These are phyloP conservation scores for Rutstroemia sp. DNA, from an alignment of 2,329 filamentous ascomycete genomes.

Conservation along the genomic window DNA sequence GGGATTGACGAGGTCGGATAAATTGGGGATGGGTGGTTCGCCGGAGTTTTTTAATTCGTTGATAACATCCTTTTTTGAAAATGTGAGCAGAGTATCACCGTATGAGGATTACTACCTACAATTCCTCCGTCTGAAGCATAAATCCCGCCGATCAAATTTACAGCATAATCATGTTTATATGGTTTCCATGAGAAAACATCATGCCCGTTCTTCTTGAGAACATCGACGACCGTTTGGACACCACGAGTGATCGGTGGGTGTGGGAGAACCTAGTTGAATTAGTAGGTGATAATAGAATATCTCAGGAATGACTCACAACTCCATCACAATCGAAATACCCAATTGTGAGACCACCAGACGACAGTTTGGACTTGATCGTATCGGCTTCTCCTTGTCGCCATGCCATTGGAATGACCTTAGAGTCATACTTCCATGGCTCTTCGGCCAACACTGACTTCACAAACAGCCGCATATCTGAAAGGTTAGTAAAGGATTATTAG, in stretches of 20 bases:
- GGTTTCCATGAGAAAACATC: slow-evolving; percentile 37
- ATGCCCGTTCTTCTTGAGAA: slow-evolving; percentile 45
- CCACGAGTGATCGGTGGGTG: slow-evolving; percentile 52
- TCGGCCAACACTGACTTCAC: slow-evolving; percentile 29
- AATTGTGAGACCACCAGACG: slow-evolving; percentile 31
- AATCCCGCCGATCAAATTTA: slow-evolving; percentile 20
- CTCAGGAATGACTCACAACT: slow-evolving; percentile 18
- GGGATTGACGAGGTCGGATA: slow-evolving; percentile 18
- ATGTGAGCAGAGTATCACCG: background rate
- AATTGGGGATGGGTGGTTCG: slow-evolving; percentile 37
- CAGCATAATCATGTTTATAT: slow-evolving; percentile 28
- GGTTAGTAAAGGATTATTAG: slow-evolving; percentile 21
- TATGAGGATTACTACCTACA: background rate
- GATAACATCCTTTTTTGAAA: background rate
- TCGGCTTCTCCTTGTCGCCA: slow-evolving; percentile 28
- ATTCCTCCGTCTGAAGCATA: slow-evolving; percentile 24
- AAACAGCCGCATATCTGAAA: slow-evolving; percentile 29
- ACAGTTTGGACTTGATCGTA: slow-evolving; percentile 30
- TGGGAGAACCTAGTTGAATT: slow-evolving; percentile 44
- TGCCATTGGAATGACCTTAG: slow-evolving; percentile 37
- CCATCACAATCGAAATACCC: slow-evolving; percentile 32
- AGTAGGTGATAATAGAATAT: slow-evolving; percentile 44
- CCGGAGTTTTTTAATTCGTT: slow-evolving; percentile 43
- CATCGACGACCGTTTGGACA: slow-evolving; percentile 41
- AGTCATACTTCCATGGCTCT: slow-evolving; percentile 32